These are phyloP conservation scores for Tylopilus plumbeoviolaceoides DNA, from an alignment of 768 basidiomycete genomes.

Conservation along the genomic window DNA sequence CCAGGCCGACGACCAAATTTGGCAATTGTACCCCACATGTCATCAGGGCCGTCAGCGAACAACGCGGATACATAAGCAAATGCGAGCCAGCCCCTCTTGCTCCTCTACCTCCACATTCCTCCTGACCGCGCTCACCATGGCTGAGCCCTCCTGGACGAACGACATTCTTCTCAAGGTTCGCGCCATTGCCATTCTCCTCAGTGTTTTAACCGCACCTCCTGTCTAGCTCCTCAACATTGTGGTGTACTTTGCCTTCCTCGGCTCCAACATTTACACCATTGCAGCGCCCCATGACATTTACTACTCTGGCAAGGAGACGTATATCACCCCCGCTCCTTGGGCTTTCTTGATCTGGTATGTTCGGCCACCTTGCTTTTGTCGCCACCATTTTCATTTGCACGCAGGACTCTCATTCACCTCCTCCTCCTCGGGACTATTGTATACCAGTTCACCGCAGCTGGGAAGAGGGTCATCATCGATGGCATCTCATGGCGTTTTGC, in stretches of 20 bases:
- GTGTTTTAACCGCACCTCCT: neutral
- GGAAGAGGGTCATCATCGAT: slow-evolving; percentile 78
- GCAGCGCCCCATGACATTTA: slow-evolving; percentile 72
- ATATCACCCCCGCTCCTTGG: slow-evolving; percentile 92
- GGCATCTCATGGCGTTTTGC: slow-evolving; percentile 91
- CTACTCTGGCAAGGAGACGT: slow-evolving; percentile 77
- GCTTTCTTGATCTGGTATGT: slow-evolving; percentile 85
- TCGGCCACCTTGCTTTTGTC: neutral
- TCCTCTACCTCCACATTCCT: slow-evolving; percentile 9
- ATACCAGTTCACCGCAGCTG: slow-evolving; percentile 80
- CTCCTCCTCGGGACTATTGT: slow-evolving; percentile 88
- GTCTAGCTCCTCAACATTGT: slow-evolving; percentile 70
- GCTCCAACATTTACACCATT: slow-evolving; percentile 84
- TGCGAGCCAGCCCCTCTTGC: slow-evolving; percentile 16
- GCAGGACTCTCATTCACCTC: slow-evolving; percentile 82
- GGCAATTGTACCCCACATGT: slow-evolving; percentile 15
- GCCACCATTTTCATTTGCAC: slow-evolving; percentile 13
- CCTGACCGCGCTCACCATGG: slow-evolving; percentile 36
- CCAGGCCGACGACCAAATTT: slow-evolving; percentile 1
- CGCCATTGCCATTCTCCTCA: neutral
- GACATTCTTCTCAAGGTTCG: slow-evolving; percentile 75
- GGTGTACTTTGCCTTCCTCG: slow-evolving; percentile 83
- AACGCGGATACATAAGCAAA: slow-evolving; percentile 26
- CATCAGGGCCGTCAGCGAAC: slow-evolving; percentile 15
- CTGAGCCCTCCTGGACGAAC: slow-evolving; percentile 65